Base-by-base conservation (phyloP, 2,329 filamentous ascomycete genomes). In the Raffaelea ambrosiae region DNA sequence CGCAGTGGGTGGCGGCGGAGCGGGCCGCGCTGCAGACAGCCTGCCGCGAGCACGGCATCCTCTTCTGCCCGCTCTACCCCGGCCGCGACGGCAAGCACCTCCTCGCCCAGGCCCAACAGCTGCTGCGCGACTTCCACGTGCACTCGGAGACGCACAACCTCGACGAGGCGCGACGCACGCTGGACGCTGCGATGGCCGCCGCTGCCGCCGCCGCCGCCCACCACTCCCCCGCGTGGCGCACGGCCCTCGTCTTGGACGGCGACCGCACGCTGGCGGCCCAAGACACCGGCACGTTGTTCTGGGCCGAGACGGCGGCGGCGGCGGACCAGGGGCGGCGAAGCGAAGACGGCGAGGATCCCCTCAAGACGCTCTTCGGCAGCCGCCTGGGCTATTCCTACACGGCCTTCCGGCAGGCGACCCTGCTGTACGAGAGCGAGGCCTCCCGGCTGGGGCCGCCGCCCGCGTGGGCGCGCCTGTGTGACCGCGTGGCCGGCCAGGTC, bases 221-320 rank as follows among this genome's bases (percentile, higher is more conserved):
- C 7, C 14, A 14, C 35, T 7, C 8, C 35, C 16, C 13, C 16
- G 35, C 14, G 2, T 44, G 68, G 9, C 54, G 74, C 40, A 76
- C 66, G 0, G 59, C 77, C 41, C 44, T 84, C 16, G 69, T 82
- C 0, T 42, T 84, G 3, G 80, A 84, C 51, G 79, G 62, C 0
- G 79, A 84, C 57, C 73, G 62, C 52, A 84, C 78, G 0, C 58
- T 85, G 46, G 60, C 68, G 5, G 48, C 68, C 1, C 53, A 68
- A 13, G 79, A 83, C 51, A 72, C 71, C 4, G 71, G 73, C 0
- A 47, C 35, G 0, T 36, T 76, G 46, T 80, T 80, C 58, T 81
- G 73, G 75, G 41, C 3, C 45, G 38, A 33, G 7, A 11, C 26
- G 26, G 26, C 7, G 13, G 26, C 26, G 26, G 13, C 26, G 13